These are phyloP conservation scores for Fusarium decemcellulare DNA, from an alignment of 2,329 filamentous ascomycete genomes.

Conservation along the genomic window DNA sequence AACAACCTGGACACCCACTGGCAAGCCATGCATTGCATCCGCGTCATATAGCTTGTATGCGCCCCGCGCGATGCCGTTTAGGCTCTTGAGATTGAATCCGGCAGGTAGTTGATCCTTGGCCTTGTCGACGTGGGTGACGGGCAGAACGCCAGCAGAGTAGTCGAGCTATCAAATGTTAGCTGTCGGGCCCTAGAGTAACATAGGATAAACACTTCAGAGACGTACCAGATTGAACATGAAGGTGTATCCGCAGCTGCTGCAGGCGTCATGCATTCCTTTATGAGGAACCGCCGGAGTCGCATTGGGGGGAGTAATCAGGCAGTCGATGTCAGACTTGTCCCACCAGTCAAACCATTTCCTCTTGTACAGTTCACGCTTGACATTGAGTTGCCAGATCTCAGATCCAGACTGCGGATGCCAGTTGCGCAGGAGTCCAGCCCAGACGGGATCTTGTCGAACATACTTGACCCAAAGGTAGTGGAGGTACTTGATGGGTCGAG, in stretches of 20 bases:
- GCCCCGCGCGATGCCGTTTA: conserved; percentile 85
- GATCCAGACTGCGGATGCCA: conserved; percentile 82
- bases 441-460: conserved; percentile 79
- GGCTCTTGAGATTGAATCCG: conserved; percentile 70
- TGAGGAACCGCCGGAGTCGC: conserved; percentile 92
- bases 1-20: conserved; percentile 88
- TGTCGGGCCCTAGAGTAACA: not conserved
- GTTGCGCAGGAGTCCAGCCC: conserved; percentile 81
- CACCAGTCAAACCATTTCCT: conserved; percentile 88
- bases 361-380: conserved; percentile 83
- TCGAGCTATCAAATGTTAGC: conserved; percentile 72
- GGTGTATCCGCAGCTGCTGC: conserved; percentile 91
- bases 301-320: conserved; percentile 87
- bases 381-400: conserved; percentile 88
- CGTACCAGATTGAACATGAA: conserved; percentile 91
- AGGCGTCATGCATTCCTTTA: conserved; percentile 86
- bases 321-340: conserved; percentile 80
- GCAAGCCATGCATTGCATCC: conserved; percentile 86
- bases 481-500: conserved; percentile 82
- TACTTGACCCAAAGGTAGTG: conserved; percentile 94
- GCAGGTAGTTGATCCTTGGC: conserved; percentile 75
- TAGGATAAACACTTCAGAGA: conserved; percentile 14
- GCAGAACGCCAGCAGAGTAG: conserved; percentile 86
- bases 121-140: conserved; percentile 87
- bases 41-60: conserved; percentile 92